Base-by-base conservation (phyloP, 768 basidiomycete species). In the Lyophyllum decastes region DNA sequence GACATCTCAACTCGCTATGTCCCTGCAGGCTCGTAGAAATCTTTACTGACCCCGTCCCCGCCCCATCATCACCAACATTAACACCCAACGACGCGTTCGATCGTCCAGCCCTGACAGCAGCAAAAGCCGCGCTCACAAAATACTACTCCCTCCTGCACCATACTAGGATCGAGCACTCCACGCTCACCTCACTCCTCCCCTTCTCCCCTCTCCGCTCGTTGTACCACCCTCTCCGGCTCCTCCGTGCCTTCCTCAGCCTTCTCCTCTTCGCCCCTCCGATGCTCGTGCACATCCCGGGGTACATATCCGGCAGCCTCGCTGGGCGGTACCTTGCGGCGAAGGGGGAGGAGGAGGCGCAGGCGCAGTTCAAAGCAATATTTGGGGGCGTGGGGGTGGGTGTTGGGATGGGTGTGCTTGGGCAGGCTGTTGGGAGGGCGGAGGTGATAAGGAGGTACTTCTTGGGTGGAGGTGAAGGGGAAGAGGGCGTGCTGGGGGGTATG, bases 281-380 rank as follows among this genome's bases (percentile, higher is more conserved):
- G 52, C 53, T 89, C 30, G 52, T 86, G 22, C 80, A 83, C 33
- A 61, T 86, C 10, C 88, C 88, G 1, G 80, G 81, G 6, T 90
- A 90, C 70, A 61, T 83, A 40, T 67, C 81, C 19, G 82, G 81
- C 24, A 53, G 60, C 12, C 65, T 83, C n/a, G 71, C 74, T 17
- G 76, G 77, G 35, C 76, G 73, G 44, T 62, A 76, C 47, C 62
- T 88, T 24, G 76, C 77, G 11, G 66, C 66, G 0, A 65, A 73
- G 14, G 80, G 82, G 33, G 88, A 90, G 66, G 79, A 88, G 64
- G 89, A 90, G 65, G 80, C 82, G 27, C 72, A 81, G 49, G 87
- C 88, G n/a, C 88, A 90, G 70, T 89, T 83, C 70, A 88, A 89
- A 70, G 76, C 84, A 46, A 74, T 86, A 9, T 80, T 86, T 25